Evolutionary conservation across 106 monocot genomes (phyloP), one percentile per base, ranked within the genome.

Genomic region (Agapanthus africanus): DNA sequence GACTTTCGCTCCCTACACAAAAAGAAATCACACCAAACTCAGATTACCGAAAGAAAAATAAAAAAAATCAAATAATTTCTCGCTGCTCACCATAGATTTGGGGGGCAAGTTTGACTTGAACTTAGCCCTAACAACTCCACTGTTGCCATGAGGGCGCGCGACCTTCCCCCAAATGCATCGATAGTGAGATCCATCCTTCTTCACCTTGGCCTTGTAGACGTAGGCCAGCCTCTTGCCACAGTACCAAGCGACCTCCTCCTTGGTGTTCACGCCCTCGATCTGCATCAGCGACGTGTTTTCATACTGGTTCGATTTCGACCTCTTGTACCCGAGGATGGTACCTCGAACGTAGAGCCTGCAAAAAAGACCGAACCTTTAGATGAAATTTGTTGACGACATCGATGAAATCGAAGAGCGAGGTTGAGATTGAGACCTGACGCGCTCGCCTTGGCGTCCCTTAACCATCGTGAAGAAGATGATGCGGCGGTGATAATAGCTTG

Each of bases 161-260:
- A 90, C 93, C 77, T 86, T 90, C 6, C 90, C 89, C 93, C 88
- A 90, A 37, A 93, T 83, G 79, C 79, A 84, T 28, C 84, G 71
- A 57, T 70, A 82, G 68, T 75, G 80, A 6, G 82, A 54, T 8
- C 84, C 90, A 19, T 83, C 64, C 57, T 82, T 80, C 84, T 90
- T 93, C 51, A 82, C 81, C 70, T 93, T 93, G 6, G 84, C 93
- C 80, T 82, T 90, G 90, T 94, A 93, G 37, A 93, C 73, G 76
- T 90, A 90, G 0, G 90, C 86, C 73, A 85, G 42, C 44, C 65
- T 50, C 86, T 86, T 86, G 21, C 90, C 86, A 4, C 50, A 44
- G 78, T 90, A 90, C 86, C 85, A 90, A 0, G 63, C 70, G 15
- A 85, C 85, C 40, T 90, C 90, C 44, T 90, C 85, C 76, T 74